Percentiles rank a stretch among this genome's conserved stretches.
These are phyloP conservation scores for Cordyceps cateniannulata DNA, from an alignment of 2,329 filamentous ascomycete species.

Conservation along the genomic window DNA sequence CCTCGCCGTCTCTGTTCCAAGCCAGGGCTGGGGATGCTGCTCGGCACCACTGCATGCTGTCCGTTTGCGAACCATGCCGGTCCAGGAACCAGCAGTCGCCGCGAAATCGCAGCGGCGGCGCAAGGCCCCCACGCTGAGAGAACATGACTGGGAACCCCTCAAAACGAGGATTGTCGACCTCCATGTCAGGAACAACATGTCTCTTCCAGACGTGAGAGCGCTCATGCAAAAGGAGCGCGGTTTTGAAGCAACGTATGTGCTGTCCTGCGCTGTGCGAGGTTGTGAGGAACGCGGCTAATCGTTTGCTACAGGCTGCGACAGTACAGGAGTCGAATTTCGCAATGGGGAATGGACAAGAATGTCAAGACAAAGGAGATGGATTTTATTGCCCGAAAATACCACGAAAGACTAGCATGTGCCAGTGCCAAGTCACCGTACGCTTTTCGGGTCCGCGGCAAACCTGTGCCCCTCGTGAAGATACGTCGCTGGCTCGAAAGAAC, in stretches of 20 bases:
- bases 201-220: background rate
- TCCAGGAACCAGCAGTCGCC: background rate
- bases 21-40: background rate
- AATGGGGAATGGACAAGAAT: conserved; percentile 1
- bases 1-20: background rate
- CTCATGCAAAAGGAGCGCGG: background rate
- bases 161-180: background rate
- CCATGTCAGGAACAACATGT: background rate
- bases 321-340: conserved; percentile 1
- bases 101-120: background rate
- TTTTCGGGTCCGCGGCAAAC: background rate
- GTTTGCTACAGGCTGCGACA: background rate
- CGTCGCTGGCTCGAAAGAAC: background rate
- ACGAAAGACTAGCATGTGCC: background rate
- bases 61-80: background rate
- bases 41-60: background rate
- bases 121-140: background rate
- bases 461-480: background rate
- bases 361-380: conserved; percentile 1
- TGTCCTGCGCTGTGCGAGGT: too few relatives aligned
- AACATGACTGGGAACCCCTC: conserved; percentile 1
- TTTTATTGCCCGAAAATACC: background rate
- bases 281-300: background rate
- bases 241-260: background rate
- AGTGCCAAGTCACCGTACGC: background rate